These are phyloP conservation scores for Fraxinus anomala DNA, from an alignment of 257 asterid genomes.

Conservation along the genomic window DNA sequence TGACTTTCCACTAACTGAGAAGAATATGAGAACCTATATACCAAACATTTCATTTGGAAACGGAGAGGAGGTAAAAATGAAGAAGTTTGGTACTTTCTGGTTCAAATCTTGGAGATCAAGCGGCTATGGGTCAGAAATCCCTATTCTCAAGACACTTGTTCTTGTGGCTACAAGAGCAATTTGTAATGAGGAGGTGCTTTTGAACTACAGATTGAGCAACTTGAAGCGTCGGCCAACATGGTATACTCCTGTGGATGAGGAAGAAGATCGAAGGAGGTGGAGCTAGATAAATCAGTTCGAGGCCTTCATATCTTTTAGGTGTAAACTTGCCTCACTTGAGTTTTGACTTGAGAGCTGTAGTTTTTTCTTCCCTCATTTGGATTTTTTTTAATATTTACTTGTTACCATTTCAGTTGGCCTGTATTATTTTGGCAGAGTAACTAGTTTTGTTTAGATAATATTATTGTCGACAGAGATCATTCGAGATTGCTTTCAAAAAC, in stretches of 20 bases:
- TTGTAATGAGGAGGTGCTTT: conserved; percentile 69
- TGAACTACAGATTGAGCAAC: conserved; percentile 90
- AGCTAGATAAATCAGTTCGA: conserved; percentile 34
- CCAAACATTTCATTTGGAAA: conserved; percentile 80
- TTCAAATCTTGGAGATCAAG: conserved; percentile 78
- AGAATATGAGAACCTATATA: conserved; percentile 67
- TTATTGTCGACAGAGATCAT: background rate
- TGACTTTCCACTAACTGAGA: conserved; percentile 69
- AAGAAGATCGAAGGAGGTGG: conserved; percentile 88
- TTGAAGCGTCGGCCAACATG: conserved; percentile 76
- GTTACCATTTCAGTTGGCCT: background rate
- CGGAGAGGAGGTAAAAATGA: conserved; percentile 61
- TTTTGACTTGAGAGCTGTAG: conserved; percentile 9
- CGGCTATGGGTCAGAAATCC: conserved; percentile 32
- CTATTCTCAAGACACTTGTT: conserved; percentile 63
- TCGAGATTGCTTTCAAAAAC: background rate
- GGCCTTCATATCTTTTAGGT: background rate
- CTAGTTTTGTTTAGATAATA: background rate
- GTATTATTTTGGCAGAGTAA: background rate
- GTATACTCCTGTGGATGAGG: conserved; percentile 87
- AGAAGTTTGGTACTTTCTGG: conserved; percentile 78
- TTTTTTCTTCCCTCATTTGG: conserved; percentile 10
- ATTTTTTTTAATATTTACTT: conserved; percentile 4
- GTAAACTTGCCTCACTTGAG: conserved; percentile 1
- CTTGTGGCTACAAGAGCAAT: conserved; percentile 73